Evolutionary conservation across 129 eudicot genomes (phyloP), one percentile per base, ranked within the genome.

Genomic region (Erigeron canadensis): DNA sequence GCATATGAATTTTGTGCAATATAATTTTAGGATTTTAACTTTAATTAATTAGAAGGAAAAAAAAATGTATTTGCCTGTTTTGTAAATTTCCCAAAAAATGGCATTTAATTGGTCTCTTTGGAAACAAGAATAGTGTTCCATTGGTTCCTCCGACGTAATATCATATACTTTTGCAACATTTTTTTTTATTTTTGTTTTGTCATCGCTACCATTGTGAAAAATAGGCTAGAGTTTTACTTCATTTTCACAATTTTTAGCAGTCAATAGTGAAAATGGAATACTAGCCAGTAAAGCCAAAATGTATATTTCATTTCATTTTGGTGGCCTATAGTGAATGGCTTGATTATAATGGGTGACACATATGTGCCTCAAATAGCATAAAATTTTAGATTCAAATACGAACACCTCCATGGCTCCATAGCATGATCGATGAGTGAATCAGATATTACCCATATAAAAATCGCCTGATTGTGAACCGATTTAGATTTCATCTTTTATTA

Each of bases 81-180:
- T 75, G 80, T 75, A 75, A 75, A 75, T 75, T 67, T 57, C 67
- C 73, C 66, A 67, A 75, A 69, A 50, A 71, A 45, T 37, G 76
- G 76, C 81, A 77, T 70, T 77, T 62, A 63, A 62, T 77, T 70
- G 65, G 76, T 63, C 76, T 61, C 54, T 70, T 75, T 75, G 73
- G 65, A 46, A 28, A 75, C 79, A 75, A 56, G 63, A 54, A 40
- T 70, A 12, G 38, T 70, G 55, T 70, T 53, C 51, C 63, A 70
- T 56, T 73, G 78, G 63, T 73, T 50, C 62, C 55, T 73, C 63
- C 41, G 16, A 53, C 50, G 71, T 46, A 61, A 46, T 48, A 17
- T 69, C 18, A 16, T 18, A 7, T 50, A 19, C 10, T 23, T 45
- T 45, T 8, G 2, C 57, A 15, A 5, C 15, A 41, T 71, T 55